Base-by-base conservation (phyloP, 768 basidiomycete genomes). In the Gymnopilus dilepis region DNA sequence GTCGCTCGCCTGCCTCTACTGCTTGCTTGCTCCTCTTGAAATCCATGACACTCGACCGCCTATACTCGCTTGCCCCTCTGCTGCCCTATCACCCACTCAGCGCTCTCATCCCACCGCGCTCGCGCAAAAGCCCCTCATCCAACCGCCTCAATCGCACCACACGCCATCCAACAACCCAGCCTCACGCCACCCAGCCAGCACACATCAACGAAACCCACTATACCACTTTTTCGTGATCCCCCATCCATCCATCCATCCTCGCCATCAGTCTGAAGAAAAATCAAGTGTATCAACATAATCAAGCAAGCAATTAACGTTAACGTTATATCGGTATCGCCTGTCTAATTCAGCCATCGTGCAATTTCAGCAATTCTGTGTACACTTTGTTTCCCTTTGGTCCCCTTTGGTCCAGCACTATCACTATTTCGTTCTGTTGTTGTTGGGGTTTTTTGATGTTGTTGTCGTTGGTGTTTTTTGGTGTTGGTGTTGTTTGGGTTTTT, bases 231-330 rank as follows among this genome's bases (percentile, higher is more conserved):
- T 47, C 45, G 56, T 65, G 61, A 65, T 67, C 54, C 47, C 57
- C 57, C 56, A 9, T 15, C 8, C 34, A 15, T 37, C 34, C 11
- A n/a, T n/a, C n/a, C n/a, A n/a, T n/a, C 34, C 9, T 37, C 34
- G 7, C 3, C 3, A 37, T 37, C 41, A 51, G 60, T 58, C 58
- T 62, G 55, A 31, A 48, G 63, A 51, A 55, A 63, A 61, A 51
- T 37, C 67, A 65, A 68, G 62, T 68, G 67, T 68, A 68, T 64
- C 65, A 67, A 56, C 60, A 64, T 67, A 67, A 67, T 67, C 64
- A 52, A 63, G 59, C 60, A 37, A 37, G 34, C 34, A 37, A 62
- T 61, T 68, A 68, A 64, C 62, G 64, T 68, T 65, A 68, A 65
- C n/a, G n/a, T n/a, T n/a, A n/a, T n/a, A n/a, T n/a, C n/a, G n/a